A percentile compares a stretch with the other conserved stretches of the same genome.
phyloP scores from a whole-genome alignment of 352 stramenopile genomes.

The Phytophthora citrophthora region DNA sequence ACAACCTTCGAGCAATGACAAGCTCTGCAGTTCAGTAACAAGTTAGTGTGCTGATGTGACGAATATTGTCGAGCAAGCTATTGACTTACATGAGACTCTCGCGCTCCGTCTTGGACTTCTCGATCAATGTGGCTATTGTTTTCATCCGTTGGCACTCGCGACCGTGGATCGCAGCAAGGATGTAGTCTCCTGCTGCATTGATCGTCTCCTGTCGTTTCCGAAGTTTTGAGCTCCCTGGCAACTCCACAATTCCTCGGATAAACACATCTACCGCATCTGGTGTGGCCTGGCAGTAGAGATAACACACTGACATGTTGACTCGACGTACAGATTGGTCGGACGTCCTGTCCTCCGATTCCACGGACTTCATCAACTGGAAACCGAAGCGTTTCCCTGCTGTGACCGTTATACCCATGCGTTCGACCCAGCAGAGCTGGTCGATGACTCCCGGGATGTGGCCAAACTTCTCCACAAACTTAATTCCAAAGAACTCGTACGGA shows the following conservation, averaged over 20 bases:
- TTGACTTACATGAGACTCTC: slow-evolving; percentile 50
- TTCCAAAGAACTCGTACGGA: slow-evolving; percentile 60
- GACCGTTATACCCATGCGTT: slow-evolving; percentile 41
- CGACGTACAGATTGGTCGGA: slow-evolving; percentile 29
- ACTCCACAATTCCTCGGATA: slow-evolving; percentile 63
- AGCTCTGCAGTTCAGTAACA: slow-evolving; percentile 28
- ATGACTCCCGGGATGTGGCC: slow-evolving; percentile 32
- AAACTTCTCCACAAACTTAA: slow-evolving; percentile 67
- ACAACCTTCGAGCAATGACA: slow-evolving; percentile 68
- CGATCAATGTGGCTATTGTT: slow-evolving; percentile 58
- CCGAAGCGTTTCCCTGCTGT: slow-evolving; percentile 37
- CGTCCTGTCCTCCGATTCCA: slow-evolving; percentile 40
- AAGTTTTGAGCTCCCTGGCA: slow-evolving; percentile 24
- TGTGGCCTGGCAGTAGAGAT: slow-evolving; percentile 59
- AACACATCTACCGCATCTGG: slow-evolving; percentile 59
- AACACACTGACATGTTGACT: slow-evolving; percentile 67
- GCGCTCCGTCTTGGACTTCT: slow-evolving; percentile 61
- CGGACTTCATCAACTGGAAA: slow-evolving; percentile 70
- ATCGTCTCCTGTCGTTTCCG: slow-evolving; percentile 27
- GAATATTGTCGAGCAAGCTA: not conserved
- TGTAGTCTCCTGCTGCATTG: slow-evolving; percentile 36
- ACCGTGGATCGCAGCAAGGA: slow-evolving; percentile 50
- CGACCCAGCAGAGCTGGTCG: slow-evolving; percentile 69
- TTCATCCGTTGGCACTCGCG: slow-evolving; percentile 60
- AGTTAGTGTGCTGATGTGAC: not conserved